Conservation (phyloP, 139 green algal species). For the Yamagishiella unicocca region DNA sequence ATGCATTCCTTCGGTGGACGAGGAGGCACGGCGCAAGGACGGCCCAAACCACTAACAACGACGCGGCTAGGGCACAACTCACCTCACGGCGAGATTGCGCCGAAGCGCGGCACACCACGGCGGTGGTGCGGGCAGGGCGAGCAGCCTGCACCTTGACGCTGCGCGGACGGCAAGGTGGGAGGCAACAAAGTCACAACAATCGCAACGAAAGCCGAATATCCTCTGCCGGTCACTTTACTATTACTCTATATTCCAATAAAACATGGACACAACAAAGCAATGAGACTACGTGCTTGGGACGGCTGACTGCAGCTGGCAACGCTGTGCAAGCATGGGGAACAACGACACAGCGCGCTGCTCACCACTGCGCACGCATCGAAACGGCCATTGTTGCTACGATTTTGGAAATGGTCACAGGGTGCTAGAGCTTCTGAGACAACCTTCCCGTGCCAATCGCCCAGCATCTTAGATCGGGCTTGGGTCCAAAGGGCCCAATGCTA, state of each 20-base stretch:
- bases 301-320: too few species aligned
- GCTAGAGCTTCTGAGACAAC: conserved; percentile 4
- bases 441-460: not conserved
- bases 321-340: not conserved
- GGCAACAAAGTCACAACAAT: not conserved
- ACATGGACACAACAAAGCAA: too few species aligned
- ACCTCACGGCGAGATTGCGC: conserved; percentile 47
- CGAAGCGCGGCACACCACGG: conserved; percentile 44
- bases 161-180: not conserved
- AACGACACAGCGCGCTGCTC: not conserved
- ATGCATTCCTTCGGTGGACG: too few species aligned
- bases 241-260: too few species aligned
- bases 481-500: too few species aligned
- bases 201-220: not conserved
- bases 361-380: conserved; percentile 32
- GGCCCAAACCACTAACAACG: too few species aligned
- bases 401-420: not conserved
- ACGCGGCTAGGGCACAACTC: too few species aligned
- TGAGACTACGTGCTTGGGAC: too few species aligned
- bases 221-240: not conserved
- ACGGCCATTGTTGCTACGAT: conserved; percentile 33
- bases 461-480: too few species aligned
- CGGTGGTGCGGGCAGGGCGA: conserved; percentile 25
- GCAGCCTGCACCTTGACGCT: conserved; percentile 51
- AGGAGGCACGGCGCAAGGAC: too few species aligned